Evolutionary conservation across 768 basidiomycete species (phyloP), one percentile per base, ranked within the genome.

Genomic region (Amanita molliuscula): DNA sequence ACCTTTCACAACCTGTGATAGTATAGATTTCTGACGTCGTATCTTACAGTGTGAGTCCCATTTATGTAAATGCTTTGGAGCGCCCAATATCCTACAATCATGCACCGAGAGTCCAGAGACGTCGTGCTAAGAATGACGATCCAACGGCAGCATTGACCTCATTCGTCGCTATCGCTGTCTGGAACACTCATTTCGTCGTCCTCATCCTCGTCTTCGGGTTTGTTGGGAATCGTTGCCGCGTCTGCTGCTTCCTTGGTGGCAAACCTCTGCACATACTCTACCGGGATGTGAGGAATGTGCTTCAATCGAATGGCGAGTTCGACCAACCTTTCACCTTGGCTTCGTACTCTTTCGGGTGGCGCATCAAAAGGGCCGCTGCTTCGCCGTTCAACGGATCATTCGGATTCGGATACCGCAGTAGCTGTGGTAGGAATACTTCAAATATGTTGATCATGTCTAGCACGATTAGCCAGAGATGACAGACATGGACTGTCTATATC

Each of bases 361-460:
- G 86, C 90, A 98, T 93, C 54, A 98, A 78, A 33, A 99, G 73
- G 1, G 95, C 92, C 7, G 96, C 96, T 16, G 96, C 96, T 68
- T 99, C 96, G 29, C 95, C 95, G 56, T 99, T 99, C 47, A 98
- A 72, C 3, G 96, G 96, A 63, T 99, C 96, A 53, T 94, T 92
- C 10, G 96, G 95, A 65, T 99, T 99, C 54, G 96, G 96, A 65
- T 99, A 99, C 42, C 94, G 87, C 50, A 99, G 70, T 1, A 99
- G 79, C 65, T 99, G 96, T 3, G 96, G 96, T 37, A 99, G 75
- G 71, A 99, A 99, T 44, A 90, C 86, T 66, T 99, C 96, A 61
- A 99, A 98, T 55, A 99, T 98, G 64, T 99, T 99, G 73, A 97
- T 90, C 87, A 98, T 94, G 68, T 98, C 95, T 97, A 47, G 44